These are phyloP conservation scores for Aspergillus candidus DNA, from an alignment of 2,329 filamentous ascomycete genomes.

Conservation along the genomic window DNA sequence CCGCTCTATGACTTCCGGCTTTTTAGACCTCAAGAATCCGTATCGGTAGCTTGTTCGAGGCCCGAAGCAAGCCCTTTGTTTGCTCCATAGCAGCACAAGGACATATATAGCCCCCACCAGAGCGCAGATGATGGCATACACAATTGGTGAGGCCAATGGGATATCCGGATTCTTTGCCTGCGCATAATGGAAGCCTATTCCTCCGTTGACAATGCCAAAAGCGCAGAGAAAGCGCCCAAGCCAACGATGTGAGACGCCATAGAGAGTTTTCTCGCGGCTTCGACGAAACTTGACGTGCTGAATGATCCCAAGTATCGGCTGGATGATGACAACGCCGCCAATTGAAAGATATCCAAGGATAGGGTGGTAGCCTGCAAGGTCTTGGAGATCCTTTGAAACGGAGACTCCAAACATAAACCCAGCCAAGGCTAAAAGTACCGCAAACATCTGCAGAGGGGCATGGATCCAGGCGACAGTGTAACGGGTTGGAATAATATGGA, in stretches of 20 bases:
- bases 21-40: no score
- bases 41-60: no score
- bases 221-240: conserved; percentile 44
- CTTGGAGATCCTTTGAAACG: conserved; percentile 35
- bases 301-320: conserved; percentile 44
- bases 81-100: conserved; percentile 5
- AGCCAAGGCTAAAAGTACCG: conserved; percentile 42
- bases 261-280: conserved; percentile 37
- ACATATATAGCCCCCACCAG: conserved; percentile 43
- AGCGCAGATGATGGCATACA: conserved; percentile 45
- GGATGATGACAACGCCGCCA: conserved; percentile 48
- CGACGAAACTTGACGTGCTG: conserved; percentile 48
- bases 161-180: conserved; percentile 31
- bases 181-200: conserved; percentile 45
- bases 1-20: no score
- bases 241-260: conserved; percentile 48
- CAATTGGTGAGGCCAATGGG: conserved; percentile 33
- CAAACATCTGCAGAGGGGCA: conserved; percentile 43
- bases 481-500: conserved; percentile 33
- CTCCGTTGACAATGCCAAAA: conserved; percentile 51
- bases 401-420: conserved; percentile 47
- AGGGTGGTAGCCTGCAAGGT: conserved; percentile 40
- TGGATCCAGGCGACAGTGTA: conserved; percentile 42
- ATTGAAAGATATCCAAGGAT: conserved; percentile 49
- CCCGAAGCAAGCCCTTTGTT: no score